phyloP scores from a whole-genome alignment of 306 rosid genomes.

The Cajanus cajan region DNA sequence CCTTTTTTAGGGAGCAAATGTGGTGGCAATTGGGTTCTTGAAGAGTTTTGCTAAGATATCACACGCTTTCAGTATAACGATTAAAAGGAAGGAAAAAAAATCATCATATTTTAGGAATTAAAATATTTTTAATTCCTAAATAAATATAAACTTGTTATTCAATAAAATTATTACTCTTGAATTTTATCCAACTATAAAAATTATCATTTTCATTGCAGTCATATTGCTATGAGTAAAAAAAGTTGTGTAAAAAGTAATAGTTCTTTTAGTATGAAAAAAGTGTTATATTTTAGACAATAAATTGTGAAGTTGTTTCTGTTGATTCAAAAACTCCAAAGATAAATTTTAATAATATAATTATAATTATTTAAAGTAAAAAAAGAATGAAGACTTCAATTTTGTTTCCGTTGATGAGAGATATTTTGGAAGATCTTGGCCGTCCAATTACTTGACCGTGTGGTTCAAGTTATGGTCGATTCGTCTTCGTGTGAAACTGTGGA shows the following conservation, averaged over 20 bases:
- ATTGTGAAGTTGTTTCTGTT: background rate
- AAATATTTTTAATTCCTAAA: background rate
- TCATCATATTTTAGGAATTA: no score
- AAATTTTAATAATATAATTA: background rate
- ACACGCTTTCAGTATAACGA: no score
- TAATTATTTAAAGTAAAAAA: background rate
- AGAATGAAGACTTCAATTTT: background rate
- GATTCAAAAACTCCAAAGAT: background rate
- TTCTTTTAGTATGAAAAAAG: background rate
- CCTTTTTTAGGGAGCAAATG: no score
- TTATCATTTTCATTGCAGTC: background rate
- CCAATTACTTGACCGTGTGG: background rate
- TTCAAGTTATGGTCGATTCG: background rate
- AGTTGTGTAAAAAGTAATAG: background rate
- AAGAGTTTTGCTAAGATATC: no score
- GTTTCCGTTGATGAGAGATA: background rate
- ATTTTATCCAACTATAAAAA: background rate
- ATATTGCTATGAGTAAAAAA: background rate
- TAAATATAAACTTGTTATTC: background rate
- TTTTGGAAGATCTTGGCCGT: background rate
- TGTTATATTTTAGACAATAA: background rate
- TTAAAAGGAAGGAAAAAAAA: no score
- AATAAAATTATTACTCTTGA: background rate
- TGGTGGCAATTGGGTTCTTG: no score
- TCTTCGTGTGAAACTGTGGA: background rate